phyloP scores from a whole-genome alignment of 345 rosid genomes.

The Euphorbia lathyris region DNA sequence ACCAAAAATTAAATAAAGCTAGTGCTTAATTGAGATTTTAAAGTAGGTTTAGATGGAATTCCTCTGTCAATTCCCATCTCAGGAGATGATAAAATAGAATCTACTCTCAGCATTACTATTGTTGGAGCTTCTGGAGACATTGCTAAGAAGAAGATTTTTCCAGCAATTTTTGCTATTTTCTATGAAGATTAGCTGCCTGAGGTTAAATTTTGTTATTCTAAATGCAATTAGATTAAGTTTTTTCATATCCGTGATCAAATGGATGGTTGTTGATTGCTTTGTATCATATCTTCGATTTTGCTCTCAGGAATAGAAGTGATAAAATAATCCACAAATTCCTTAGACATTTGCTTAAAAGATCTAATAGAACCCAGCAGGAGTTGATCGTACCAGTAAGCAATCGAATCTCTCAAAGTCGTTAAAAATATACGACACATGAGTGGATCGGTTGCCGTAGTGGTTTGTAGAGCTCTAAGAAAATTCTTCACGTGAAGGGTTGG shows the following conservation, averaged over 20 bases:
- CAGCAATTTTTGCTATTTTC: slow-evolving; percentile 84
- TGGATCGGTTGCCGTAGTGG: too few relatives aligned
- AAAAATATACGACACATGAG: too few relatives aligned
- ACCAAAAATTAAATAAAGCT: background rate
- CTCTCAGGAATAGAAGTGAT: too few relatives aligned
- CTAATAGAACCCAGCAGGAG: too few relatives aligned
- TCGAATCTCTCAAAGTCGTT: too few relatives aligned
- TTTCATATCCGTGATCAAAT: background rate
- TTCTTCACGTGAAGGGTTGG: too few relatives aligned
- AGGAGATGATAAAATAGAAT: slow-evolving; percentile 32
- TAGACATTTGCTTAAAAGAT: too few relatives aligned
- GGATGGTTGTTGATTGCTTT: slow-evolving; percentile 13
- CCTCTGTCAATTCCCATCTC: slow-evolving; percentile 30
- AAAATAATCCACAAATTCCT: too few relatives aligned
- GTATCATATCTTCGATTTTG: too few relatives aligned
- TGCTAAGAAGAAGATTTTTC: slow-evolving; percentile 88
- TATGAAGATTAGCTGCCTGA: slow-evolving; percentile 79
- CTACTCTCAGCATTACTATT: slow-evolving; percentile 74
- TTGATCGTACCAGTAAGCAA: too few relatives aligned
- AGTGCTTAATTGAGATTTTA: slow-evolving; percentile 10
- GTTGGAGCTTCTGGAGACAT: slow-evolving; percentile 97
- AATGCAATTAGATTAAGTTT: too few relatives aligned
- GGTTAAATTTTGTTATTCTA: slow-evolving; percentile 30
- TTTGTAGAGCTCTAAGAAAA: too few relatives aligned
- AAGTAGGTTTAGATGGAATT: slow-evolving; percentile 40